A percentile compares a stretch with the other conserved stretches of the same genome.
Evolutionary conservation across 2,329 filamentous ascomycete species (phyloP).

Genomic region (Tolypocladium tropicale): DNA sequence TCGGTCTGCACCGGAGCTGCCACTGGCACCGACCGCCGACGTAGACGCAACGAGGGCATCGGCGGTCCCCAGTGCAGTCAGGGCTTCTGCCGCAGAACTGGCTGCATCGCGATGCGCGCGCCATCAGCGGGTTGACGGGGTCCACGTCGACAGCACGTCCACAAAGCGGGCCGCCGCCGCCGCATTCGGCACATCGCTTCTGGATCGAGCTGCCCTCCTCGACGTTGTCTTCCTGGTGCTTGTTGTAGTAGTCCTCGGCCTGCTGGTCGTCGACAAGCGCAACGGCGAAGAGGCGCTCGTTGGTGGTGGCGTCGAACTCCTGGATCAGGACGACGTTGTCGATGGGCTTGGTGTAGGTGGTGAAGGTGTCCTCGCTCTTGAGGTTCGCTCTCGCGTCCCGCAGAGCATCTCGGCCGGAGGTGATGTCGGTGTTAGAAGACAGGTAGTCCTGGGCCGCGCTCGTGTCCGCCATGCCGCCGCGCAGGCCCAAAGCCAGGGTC

Average conservation of each 20-base stretch:
- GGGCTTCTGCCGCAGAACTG: background rate
- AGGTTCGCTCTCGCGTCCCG: too few species aligned
- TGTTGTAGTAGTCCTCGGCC: background rate
- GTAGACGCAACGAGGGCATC: background rate
- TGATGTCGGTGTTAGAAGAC: too few species aligned
- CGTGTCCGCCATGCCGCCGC: too few species aligned
- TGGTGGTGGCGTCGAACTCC: background rate
- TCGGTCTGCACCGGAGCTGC: background rate
- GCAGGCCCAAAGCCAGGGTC: too few species aligned
- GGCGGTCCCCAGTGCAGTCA: background rate
- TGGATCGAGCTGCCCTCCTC: background rate
- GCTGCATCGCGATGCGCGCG: background rate
- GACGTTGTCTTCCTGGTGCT: background rate
- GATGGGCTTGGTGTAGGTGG: background rate
- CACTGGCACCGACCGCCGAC: background rate
- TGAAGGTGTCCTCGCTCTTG: too few species aligned
- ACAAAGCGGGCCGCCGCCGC: background rate
- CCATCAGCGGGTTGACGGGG: background rate
- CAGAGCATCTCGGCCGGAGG: too few species aligned
- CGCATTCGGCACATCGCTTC: background rate
- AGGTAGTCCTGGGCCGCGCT: too few species aligned
- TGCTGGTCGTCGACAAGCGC: background rate
- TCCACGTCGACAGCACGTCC: background rate
- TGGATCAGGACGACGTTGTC: background rate
- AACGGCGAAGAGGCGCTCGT: background rate